Conservation (phyloP, 768 basidiomycete genomes). For the Trametes elegans region DNA sequence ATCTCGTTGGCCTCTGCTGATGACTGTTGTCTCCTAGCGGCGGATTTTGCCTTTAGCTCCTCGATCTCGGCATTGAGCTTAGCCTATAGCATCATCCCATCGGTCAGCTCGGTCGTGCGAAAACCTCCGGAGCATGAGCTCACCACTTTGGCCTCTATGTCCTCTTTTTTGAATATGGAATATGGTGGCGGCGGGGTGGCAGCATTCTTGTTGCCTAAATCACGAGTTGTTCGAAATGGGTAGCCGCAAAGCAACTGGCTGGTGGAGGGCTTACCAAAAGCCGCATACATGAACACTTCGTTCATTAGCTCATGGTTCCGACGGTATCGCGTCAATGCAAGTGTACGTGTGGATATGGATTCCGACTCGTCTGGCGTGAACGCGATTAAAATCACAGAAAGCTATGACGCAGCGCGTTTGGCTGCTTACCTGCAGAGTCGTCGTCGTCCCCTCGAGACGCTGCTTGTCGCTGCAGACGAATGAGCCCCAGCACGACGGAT, state of each 20-base stretch:
- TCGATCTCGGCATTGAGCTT: slow-evolving; percentile 61
- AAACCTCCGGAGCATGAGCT: slow-evolving; percentile 17
- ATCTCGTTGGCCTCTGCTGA: slow-evolving; percentile 1
- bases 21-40: slow-evolving; percentile 38
- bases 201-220: slow-evolving; percentile 43
- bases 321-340: slow-evolving; percentile 69
- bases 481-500: background rate
- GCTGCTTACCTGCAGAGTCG: slow-evolving; percentile 63
- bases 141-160: slow-evolving; percentile 58
- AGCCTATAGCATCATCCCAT: slow-evolving; percentile 36
- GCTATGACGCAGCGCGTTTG: background rate
- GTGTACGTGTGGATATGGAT: slow-evolving; percentile 66
- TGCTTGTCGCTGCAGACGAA: slow-evolving; percentile 27
- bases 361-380: slow-evolving; percentile 38
- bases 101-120: background rate
- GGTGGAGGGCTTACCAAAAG: slow-evolving; percentile 44
- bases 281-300: slow-evolving; percentile 74
- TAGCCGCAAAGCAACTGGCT: background rate
- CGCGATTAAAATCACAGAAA: background rate
- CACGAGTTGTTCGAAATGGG: background rate
- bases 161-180: slow-evolving; percentile 57
- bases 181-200: slow-evolving; percentile 45
- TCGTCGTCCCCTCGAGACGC: slow-evolving; percentile 46
- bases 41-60: slow-evolving; percentile 47
- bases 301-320: slow-evolving; percentile 87